Evolutionary conservation across 1,139 yeast genomes (phyloP).

Genomic region (Kodamaea ohmeri): DNA sequence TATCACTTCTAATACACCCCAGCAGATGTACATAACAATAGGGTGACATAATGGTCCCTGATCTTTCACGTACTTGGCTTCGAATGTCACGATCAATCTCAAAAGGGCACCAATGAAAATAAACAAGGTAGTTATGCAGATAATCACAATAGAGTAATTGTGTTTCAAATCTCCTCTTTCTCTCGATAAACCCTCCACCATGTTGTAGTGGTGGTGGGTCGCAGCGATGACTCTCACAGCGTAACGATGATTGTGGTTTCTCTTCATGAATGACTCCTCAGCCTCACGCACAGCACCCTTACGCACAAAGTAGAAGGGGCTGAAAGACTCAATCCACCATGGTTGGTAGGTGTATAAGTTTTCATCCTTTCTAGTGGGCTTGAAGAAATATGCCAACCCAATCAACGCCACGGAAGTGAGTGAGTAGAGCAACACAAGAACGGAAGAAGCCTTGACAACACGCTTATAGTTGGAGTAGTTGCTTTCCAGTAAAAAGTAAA

Average conservation of each 20-base stretch:
- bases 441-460: slow-evolving; percentile 31
- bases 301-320: slow-evolving; percentile 42
- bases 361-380: slow-evolving; percentile 43
- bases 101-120: slow-evolving; percentile 33
- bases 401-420: slow-evolving; percentile 37
- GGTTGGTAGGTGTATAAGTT: slow-evolving; percentile 45
- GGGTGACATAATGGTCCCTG: slow-evolving; percentile 24
- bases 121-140: slow-evolving; percentile 33
- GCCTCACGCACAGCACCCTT: slow-evolving; percentile 40
- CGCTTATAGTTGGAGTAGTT: slow-evolving; percentile 26
- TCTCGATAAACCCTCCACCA: slow-evolving; percentile 42
- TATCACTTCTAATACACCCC: slow-evolving; percentile 41
- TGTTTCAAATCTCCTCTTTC: slow-evolving; percentile 40
- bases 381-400: slow-evolving; percentile 39
- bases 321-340: slow-evolving; percentile 47
- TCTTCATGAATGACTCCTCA: slow-evolving; percentile 41
- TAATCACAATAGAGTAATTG: slow-evolving; percentile 33
- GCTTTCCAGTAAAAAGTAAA: slow-evolving; percentile 25
- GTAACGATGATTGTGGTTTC: slow-evolving; percentile 44
- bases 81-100: slow-evolving; percentile 34
- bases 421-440: slow-evolving; percentile 34
- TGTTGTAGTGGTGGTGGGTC: slow-evolving; percentile 40
- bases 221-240: slow-evolving; percentile 47
- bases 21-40: slow-evolving; percentile 34
- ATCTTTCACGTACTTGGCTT: slow-evolving; percentile 21